These are phyloP conservation scores for Saururus chinensis DNA, from an alignment of 164 flowering plant genomes.

Conservation along the genomic window DNA sequence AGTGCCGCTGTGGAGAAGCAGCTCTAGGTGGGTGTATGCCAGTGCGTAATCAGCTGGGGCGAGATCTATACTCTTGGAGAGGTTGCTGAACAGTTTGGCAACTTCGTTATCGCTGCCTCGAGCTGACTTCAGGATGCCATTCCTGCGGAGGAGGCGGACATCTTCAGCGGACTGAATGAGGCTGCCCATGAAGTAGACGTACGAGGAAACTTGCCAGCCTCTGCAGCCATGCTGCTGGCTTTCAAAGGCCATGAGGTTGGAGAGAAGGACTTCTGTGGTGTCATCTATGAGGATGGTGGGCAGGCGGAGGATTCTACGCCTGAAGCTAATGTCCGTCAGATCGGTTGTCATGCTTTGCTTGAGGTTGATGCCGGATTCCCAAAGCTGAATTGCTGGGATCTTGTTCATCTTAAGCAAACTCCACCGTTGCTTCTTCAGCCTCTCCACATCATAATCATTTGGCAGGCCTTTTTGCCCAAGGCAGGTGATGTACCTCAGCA, in stretches of 20 bases:
- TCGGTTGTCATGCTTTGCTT: constrained; percentile 25
- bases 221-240: constrained; percentile 35
- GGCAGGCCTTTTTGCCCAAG: too few relatives aligned
- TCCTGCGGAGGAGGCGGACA: constrained; percentile 27
- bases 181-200: constrained; percentile 48
- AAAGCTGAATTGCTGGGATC: constrained; percentile 19
- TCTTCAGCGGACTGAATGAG: constrained; percentile 37
- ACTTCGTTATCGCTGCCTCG: constrained; percentile 51
- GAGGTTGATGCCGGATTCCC: constrained; percentile 44
- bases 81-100: constrained; percentile 40
- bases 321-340: constrained; percentile 37
- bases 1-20: too few relatives aligned
- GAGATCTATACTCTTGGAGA: constrained; percentile 33
- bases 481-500: too few relatives aligned
- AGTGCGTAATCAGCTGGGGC: constrained; percentile 15
- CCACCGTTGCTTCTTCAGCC: too few relatives aligned
- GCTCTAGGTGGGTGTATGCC: too few relatives aligned
- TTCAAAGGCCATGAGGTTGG: constrained; percentile 54
- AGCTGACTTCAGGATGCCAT: constrained; percentile 35
- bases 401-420: too few relatives aligned
- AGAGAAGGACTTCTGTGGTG: constrained; percentile 32
- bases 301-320: constrained; percentile 30
- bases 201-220: constrained; percentile 42
- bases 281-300: constrained; percentile 37
- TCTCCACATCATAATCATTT: too few relatives aligned